Evolutionary conservation across 257 asterid species (phyloP).

Genomic region (Dorcoceras hygrometricum): DNA sequence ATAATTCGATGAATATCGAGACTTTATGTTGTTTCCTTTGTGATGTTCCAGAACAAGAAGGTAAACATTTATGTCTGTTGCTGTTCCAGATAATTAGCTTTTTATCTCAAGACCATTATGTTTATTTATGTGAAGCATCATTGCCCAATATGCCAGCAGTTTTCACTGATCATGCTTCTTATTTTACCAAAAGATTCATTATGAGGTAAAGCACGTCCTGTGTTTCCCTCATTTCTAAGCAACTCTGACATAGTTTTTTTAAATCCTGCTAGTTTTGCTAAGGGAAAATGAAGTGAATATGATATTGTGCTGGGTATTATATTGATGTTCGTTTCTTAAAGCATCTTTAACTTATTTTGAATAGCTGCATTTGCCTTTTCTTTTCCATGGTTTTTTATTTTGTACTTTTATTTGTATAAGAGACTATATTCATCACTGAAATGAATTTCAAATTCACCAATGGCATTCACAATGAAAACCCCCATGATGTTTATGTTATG

Average conservation of each 20-base stretch:
- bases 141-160: conserved; percentile 5
- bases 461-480: background rate
- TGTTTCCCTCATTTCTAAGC: too few relatives aligned
- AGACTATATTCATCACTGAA: background rate
- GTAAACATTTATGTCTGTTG: background rate
- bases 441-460: background rate
- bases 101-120: conserved; percentile 2
- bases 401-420: too few relatives aligned
- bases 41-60: background rate
- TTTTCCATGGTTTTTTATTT: background rate
- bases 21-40: background rate
- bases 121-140: background rate
- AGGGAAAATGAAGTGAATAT: conserved; percentile 9
- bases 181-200: background rate
- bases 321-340: conserved; percentile 15
- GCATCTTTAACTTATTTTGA: conserved; percentile 8
- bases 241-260: too few relatives aligned
- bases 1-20: background rate
- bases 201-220: too few relatives aligned
- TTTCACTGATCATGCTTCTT: conserved; percentile 7
- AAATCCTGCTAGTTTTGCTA: conserved; percentile 17
- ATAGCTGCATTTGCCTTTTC: conserved; percentile 13
- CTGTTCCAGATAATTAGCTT: background rate
- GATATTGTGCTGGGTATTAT: conserved; percentile 12
- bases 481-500: background rate